A percentile compares a stretch with the other conserved stretches of the same genome.
These are phyloP conservation scores for Lachancea mirantina DNA, from an alignment of 805 yeast species.

Conservation along the genomic window DNA sequence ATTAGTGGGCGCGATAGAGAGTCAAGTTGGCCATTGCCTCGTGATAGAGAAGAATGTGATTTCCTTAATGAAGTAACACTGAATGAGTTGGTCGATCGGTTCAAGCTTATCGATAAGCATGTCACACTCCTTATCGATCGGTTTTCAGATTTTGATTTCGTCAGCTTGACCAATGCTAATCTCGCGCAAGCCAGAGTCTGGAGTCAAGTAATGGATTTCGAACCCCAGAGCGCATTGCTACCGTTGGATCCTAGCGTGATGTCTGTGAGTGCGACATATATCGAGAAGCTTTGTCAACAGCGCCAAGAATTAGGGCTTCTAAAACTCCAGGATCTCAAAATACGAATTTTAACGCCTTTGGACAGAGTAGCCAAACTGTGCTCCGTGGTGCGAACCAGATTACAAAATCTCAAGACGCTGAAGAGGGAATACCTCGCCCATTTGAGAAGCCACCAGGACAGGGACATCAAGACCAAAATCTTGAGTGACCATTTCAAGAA, in stretches of 20 bases:
- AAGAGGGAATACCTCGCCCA: slow-evolving; percentile 31
- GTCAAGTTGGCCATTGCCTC: too few species aligned
- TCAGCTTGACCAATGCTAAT: slow-evolving; percentile 16
- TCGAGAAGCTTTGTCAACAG: slow-evolving; percentile 21
- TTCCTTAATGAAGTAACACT: slow-evolving; percentile 7
- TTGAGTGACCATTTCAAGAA: slow-evolving; percentile 24
- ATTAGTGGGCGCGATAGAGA: too few species aligned
- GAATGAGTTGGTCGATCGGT: slow-evolving; percentile 18
- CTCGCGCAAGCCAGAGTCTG: slow-evolving; percentile 21
- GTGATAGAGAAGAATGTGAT: too few species aligned
- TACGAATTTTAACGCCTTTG: slow-evolving; percentile 26
- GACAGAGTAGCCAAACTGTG: slow-evolving; percentile 21
- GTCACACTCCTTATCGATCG: slow-evolving; percentile 17
- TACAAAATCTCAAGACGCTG: slow-evolving; percentile 28
- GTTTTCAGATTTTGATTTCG: slow-evolving; percentile 15
- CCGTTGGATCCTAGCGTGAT: slow-evolving; percentile 15
- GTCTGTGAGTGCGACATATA: slow-evolving; percentile 26
- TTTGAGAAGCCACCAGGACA: slow-evolving; percentile 18
- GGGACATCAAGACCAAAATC: slow-evolving; percentile 24
- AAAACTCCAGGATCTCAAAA: slow-evolving; percentile 22
- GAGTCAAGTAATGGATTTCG: slow-evolving; percentile 26
- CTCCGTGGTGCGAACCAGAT: slow-evolving; percentile 17
- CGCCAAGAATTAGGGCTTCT: slow-evolving; percentile 26
- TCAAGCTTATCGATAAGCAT: slow-evolving; percentile 17
- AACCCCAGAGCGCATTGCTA: slow-evolving; percentile 14